These are phyloP conservation scores for Nigrospora osmanthi DNA, from an alignment of 2,329 filamentous ascomycete genomes.

Conservation along the genomic window DNA sequence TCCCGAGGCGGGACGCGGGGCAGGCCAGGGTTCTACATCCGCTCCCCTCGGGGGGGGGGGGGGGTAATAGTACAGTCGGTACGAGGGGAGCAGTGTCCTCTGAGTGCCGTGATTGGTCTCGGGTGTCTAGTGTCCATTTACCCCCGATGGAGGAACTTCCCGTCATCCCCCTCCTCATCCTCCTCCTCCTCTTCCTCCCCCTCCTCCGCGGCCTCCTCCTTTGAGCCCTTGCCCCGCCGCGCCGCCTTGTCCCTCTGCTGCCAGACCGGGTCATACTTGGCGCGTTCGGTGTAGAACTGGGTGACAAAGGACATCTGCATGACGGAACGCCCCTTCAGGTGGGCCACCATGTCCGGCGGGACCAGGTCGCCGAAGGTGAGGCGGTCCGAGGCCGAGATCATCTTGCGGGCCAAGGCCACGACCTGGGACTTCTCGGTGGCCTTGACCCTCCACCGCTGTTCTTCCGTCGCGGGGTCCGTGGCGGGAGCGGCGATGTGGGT, in stretches of 20 bases:
- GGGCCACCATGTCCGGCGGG: slow-evolving; percentile 4
- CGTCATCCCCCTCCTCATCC: neutral
- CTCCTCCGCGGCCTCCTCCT: slow-evolving; percentile 1
- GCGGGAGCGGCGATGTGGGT: neutral
- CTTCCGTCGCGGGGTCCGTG: neutral
- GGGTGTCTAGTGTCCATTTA: too few relatives aligned
- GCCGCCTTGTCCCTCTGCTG: neutral
- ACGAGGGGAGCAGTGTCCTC: too few relatives aligned
- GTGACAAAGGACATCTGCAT: slow-evolving; percentile 14
- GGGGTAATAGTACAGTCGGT: too few relatives aligned
- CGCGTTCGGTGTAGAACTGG: slow-evolving; percentile 12
- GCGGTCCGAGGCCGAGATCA: slow-evolving; percentile 18
- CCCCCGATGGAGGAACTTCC: neutral
- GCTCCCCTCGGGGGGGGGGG: too few relatives aligned
- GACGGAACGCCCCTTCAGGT: slow-evolving; percentile 12
- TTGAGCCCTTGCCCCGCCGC: neutral
- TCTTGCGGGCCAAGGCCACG: slow-evolving; percentile 18
- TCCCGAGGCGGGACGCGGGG: too few relatives aligned
- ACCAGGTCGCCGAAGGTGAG: slow-evolving; percentile 10
- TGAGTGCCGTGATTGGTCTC: too few relatives aligned
- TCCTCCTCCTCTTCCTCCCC: slow-evolving; percentile 1
- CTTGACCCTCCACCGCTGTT: slow-evolving; percentile 7
- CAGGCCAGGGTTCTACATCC: too few relatives aligned
- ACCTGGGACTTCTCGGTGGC: slow-evolving; percentile 7
- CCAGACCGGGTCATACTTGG: slow-evolving; percentile 7